phyloP scores from a whole-genome alignment of 371 early-diverging fungal species.

The Syncephalastrum racemosum region DNA sequence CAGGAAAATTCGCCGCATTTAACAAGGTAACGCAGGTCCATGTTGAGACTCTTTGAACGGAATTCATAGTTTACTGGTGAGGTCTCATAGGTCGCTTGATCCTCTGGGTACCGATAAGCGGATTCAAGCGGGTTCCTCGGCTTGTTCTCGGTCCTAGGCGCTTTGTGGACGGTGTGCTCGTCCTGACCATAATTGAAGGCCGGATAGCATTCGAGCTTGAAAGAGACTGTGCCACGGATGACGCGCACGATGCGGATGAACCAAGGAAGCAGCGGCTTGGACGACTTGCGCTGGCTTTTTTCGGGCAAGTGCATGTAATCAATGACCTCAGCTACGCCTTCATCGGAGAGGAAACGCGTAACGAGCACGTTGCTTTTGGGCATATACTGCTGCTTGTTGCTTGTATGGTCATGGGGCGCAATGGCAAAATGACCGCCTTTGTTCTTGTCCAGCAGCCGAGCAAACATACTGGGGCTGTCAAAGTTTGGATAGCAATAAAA shows the following conservation, averaged over 20 bases:
- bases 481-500: slow-evolving; percentile 81
- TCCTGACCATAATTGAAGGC: slow-evolving; percentile 76
- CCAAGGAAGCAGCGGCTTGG: slow-evolving; percentile 68
- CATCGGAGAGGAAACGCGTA: slow-evolving; percentile 69
- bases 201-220: slow-evolving; percentile 70
- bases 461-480: slow-evolving; percentile 81
- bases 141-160: slow-evolving; percentile 31
- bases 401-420: slow-evolving; percentile 42
- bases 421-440: slow-evolving; percentile 71
- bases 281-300: slow-evolving; percentile 22
- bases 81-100: slow-evolving; percentile 25
- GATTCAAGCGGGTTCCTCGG: slow-evolving; percentile 4
- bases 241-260: slow-evolving; percentile 65
- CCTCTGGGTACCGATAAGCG: slow-evolving; percentile 18
- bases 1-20: slow-evolving; percentile 49
- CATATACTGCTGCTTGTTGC: slow-evolving; percentile 76
- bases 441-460: slow-evolving; percentile 64
- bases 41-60: slow-evolving; percentile 33
- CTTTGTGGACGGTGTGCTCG: slow-evolving; percentile 51
- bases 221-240: slow-evolving; percentile 60
- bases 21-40: slow-evolving; percentile 65
- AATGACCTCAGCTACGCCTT: slow-evolving; percentile 63
- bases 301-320: slow-evolving; percentile 72
- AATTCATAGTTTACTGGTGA: slow-evolving; percentile 42
- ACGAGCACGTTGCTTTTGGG: slow-evolving; percentile 73